Base-by-base conservation (phyloP, 2,329 filamentous ascomycete species). In the Penicillium palitans region DNA sequence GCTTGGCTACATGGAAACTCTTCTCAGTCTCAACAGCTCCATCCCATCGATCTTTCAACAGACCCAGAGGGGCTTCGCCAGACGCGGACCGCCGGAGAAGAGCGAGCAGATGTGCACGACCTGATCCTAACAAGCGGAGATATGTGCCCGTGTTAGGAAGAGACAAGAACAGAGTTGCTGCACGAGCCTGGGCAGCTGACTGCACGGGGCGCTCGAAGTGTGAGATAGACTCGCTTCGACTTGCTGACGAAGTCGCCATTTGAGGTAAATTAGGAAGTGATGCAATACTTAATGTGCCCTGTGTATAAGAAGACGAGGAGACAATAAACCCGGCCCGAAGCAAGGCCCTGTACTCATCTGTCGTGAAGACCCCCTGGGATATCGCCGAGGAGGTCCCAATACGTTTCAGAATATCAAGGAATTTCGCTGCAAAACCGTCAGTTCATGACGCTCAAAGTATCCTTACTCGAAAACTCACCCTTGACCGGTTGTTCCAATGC, bases 1-100 rank as follows among this genome's bases (percentile, higher is more conserved):
- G 77, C 69, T 85, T 86, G 31, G 81, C 80, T 44, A 75, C 69
- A 27, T 78, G 78, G 31, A 79, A 75, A 21, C 73, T 73, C 51
- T 72, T 76, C 17, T 77, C 73, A 5, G 73, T 74, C 40, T 81
- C 77, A 5, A 85, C 75, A 8, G 84, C 84, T n/a, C 85, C 86
- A 60, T 88, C 82, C 86, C 86, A 88, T 21, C 83, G 81, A 67
- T 88, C 85, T 25, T 78, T 78, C 8, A 88, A 72, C 8, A 84
- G 69, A 44, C 79, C 75, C 31, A 84, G 63, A 0, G 85, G 84
- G 1, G 79, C 79, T 68, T 87, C 84, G 41, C 78, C 77, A 62
- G 80, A 81, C 49, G 76, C 79, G 15, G 79, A 80, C 64, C 83
- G 83, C 24, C 72, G 74, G 1, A 88, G 70, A 3, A 87, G 74